phyloP scores from a whole-genome alignment of 2,329 filamentous ascomycete genomes.

The Cucurbitaria berberidis region DNA sequence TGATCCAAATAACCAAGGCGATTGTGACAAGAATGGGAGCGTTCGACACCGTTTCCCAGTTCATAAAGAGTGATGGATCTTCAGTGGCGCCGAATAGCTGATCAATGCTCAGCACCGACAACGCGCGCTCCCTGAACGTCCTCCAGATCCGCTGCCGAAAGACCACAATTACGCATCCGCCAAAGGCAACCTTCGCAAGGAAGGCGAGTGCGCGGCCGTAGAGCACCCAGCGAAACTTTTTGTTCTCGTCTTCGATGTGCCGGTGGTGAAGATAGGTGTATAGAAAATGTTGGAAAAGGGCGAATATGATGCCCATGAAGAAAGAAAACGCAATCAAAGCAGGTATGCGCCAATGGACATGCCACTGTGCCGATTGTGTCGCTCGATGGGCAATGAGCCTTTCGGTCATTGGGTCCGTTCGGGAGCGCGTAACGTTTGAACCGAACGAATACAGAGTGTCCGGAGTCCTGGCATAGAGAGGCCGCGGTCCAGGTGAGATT shows the following conservation, averaged over 20 bases:
- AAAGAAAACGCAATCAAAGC: slow-evolving; percentile 35
- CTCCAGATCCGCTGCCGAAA: slow-evolving; percentile 47
- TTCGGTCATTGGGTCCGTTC: slow-evolving; percentile 39
- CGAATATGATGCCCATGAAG: slow-evolving; percentile 36
- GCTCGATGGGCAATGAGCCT: slow-evolving; percentile 39
- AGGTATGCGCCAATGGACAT: slow-evolving; percentile 48
- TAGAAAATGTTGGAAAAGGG: slow-evolving; percentile 41
- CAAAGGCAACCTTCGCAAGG: slow-evolving; percentile 44
- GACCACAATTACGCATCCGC: slow-evolving; percentile 37
- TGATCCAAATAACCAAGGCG: slow-evolving; percentile 43
- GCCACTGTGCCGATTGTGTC: slow-evolving; percentile 41
- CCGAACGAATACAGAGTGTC: slow-evolving; percentile 28
- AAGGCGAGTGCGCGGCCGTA: slow-evolving; percentile 46
- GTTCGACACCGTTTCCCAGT: slow-evolving; percentile 41
- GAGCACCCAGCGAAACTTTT: slow-evolving; percentile 40
- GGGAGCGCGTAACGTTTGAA: slow-evolving; percentile 27
- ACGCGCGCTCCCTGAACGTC: slow-evolving; percentile 38
- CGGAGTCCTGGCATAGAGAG: slow-evolving; percentile 25
- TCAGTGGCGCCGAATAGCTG: slow-evolving; percentile 44
- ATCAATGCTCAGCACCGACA: slow-evolving; percentile 46
- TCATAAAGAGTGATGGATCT: slow-evolving; percentile 42
- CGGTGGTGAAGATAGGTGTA: slow-evolving; percentile 40
- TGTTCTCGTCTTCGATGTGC: slow-evolving; percentile 30
- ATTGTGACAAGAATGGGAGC: slow-evolving; percentile 36
- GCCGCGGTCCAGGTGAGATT: slow-evolving; percentile 15